These are phyloP conservation scores for Penicillium sp. DNA, from an alignment of 2,329 filamentous ascomycete species.

Conservation along the genomic window DNA sequence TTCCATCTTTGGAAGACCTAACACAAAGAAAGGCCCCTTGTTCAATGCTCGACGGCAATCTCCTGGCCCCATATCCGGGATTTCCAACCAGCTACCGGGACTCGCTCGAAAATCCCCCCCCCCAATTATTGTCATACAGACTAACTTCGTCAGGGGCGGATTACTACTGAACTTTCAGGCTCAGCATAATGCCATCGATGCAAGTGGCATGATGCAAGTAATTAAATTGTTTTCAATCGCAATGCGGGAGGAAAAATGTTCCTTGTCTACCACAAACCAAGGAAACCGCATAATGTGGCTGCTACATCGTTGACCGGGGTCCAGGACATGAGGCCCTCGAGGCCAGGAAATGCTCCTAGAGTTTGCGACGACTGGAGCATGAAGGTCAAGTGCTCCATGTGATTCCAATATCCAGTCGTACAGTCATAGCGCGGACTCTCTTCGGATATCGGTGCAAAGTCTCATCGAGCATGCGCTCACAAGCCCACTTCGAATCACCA, in stretches of 20 bases:
- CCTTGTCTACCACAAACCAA: too few species aligned
- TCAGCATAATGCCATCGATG: constrained; percentile 30
- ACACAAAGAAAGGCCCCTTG: not conserved
- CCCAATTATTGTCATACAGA: constrained; percentile 29
- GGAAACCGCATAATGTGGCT: too few species aligned
- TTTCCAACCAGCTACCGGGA: not conserved
- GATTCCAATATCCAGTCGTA: not conserved
- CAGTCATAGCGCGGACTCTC: not conserved
- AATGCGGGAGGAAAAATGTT: too few species aligned
- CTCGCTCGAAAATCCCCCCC: constrained; percentile 4
- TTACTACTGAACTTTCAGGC: constrained; percentile 23
- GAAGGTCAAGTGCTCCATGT: not conserved
- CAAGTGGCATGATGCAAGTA: constrained; percentile 21
- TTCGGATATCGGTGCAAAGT: not conserved
- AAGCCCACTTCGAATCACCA: not conserved
- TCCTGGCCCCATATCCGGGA: not conserved
- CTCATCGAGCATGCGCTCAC: not conserved
- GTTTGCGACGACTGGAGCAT: not conserved
- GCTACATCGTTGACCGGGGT: too few species aligned
- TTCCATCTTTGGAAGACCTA: not conserved
- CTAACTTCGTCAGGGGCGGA: constrained; percentile 25
- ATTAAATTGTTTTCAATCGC: constrained; percentile 10
- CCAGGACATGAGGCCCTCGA: not conserved
- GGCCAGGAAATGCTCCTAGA: not conserved
- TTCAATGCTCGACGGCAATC: not conserved